Base-by-base conservation (phyloP, 2,329 filamentous ascomycete species). In the Rachicladosporium sp. region DNA sequence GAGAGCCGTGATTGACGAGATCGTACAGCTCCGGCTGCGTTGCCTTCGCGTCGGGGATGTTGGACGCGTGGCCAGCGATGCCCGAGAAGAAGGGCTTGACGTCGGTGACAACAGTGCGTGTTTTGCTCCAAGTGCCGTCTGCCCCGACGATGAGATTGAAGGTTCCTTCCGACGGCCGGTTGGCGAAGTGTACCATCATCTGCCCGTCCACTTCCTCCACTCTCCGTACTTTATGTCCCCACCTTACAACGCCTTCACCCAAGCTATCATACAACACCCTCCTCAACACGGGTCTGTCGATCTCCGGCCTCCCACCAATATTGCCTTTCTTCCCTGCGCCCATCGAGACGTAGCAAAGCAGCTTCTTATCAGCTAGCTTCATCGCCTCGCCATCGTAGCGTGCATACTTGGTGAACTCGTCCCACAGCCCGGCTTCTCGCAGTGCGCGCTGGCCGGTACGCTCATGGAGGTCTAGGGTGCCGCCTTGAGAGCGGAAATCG, bases 141-240 rank as follows among this genome's bases (percentile, higher is more conserved):
- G 62, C 63, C 6, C 66, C 65, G 19, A 69, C 58, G 19, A 67
- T 50, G 8, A 68, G 50, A 45, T 67, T 59, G 43, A 61, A 65
- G 1, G 55, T 60, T 2, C 1, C 51, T 57, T 5, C 48, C 38
- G 27, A 54, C 45, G 19, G 43, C 34, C 8, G 50, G 40, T 57
- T 43, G 2, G 53, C 52, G 46, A 64, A 62, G 36, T 52, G 37
- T 37, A 60, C 42, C 3, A 36, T 45, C 6, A 40, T 42, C 13
- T 50, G 30, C 3, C 40, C 39, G 12, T 49, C 42, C 36, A 58
- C 43, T 4, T 40, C 30, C 2, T 13, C 34, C 13, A 60, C 44
- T 6, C 23, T 27, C 23, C 23, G 23, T 27, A 27, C 23, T 29
- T 54, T 51, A 42, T 57, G 52, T 31, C 46, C 51, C 61, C 60